These are phyloP conservation scores for Torulaspora maleeae DNA, from an alignment of 805 yeast genomes.

Conservation along the genomic window DNA sequence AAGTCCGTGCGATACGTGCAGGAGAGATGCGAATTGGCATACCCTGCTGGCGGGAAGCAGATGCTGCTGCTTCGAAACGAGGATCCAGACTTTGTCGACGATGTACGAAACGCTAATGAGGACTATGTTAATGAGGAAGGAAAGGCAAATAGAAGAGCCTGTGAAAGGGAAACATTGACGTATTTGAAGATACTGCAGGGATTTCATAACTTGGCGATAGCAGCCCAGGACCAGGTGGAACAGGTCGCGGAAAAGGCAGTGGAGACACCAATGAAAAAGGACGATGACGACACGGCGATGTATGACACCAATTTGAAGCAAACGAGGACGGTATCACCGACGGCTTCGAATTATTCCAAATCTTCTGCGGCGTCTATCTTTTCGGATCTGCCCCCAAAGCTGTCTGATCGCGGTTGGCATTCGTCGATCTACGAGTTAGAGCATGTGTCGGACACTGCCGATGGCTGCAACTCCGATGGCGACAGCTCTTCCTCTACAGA, in stretches of 20 bases:
- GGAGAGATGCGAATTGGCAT: slow-evolving; percentile 15
- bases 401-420: slow-evolving; percentile 20
- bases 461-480: slow-evolving; percentile 5
- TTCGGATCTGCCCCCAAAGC: slow-evolving; percentile 25
- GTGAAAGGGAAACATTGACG: slow-evolving; percentile 10
- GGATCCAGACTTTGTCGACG: slow-evolving; percentile 2
- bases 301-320: slow-evolving; percentile 1
- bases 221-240: background rate
- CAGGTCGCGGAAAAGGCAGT: background rate
- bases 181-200: slow-evolving; percentile 22
- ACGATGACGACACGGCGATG: background rate
- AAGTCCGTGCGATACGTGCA: slow-evolving; percentile 19
- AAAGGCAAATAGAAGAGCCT: background rate
- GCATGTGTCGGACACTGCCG: slow-evolving; percentile 11
- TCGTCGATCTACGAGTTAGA: slow-evolving; percentile 19
- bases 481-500: slow-evolving; percentile 19
- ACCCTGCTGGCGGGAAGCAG: slow-evolving; percentile 3
- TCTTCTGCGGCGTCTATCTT: slow-evolving; percentile 26
- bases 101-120: slow-evolving; percentile 6
- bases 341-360: slow-evolving; percentile 24
- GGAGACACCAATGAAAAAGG: slow-evolving; percentile 2
- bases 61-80: slow-evolving; percentile 4
- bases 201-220: slow-evolving; percentile 15
- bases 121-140: background rate
- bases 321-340: slow-evolving; percentile 14